Conservation (phyloP, 768 basidiomycete species). For the Phaeolepiota aurea region DNA sequence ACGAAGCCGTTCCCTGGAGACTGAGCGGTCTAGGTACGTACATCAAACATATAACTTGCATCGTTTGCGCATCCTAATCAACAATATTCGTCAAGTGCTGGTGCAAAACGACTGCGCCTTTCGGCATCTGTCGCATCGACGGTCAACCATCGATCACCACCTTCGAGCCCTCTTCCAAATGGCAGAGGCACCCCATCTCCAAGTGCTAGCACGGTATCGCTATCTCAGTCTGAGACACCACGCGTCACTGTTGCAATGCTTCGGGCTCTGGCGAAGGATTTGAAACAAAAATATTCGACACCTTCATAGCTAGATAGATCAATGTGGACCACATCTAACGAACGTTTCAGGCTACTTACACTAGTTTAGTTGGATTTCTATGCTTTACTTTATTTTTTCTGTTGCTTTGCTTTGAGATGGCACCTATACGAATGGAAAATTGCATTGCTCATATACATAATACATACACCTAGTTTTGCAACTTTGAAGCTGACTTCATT, state of each 20-base stretch:
- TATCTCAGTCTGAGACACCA: conserved; percentile 19
- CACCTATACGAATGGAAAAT: too few relatives aligned
- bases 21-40: conserved; percentile 29
- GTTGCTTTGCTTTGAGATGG: too few relatives aligned
- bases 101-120: conserved; percentile 36
- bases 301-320: background rate
- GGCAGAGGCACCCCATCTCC: conserved; percentile 35
- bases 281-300: conserved; percentile 36
- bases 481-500: background rate
- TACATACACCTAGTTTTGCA: background rate
- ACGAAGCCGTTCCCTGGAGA: conserved; percentile 32
- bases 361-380: background rate
- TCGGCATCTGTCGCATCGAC: conserved; percentile 23
- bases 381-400: background rate
- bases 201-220: conserved; percentile 33
- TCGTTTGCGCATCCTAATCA: too few relatives aligned
- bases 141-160: conserved; percentile 21
- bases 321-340: too few relatives aligned
- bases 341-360: too few relatives aligned
- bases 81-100: too few relatives aligned
- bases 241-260: conserved; percentile 59
- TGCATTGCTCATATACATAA: background rate
- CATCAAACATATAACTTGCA: too few relatives aligned
- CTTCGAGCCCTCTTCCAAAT: conserved; percentile 25
- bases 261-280: conserved; percentile 45